Evolutionary conservation across 805 yeast species (phyloP), one percentile per base, ranked within the genome.

Genomic region (Pichia occidentalis): DNA sequence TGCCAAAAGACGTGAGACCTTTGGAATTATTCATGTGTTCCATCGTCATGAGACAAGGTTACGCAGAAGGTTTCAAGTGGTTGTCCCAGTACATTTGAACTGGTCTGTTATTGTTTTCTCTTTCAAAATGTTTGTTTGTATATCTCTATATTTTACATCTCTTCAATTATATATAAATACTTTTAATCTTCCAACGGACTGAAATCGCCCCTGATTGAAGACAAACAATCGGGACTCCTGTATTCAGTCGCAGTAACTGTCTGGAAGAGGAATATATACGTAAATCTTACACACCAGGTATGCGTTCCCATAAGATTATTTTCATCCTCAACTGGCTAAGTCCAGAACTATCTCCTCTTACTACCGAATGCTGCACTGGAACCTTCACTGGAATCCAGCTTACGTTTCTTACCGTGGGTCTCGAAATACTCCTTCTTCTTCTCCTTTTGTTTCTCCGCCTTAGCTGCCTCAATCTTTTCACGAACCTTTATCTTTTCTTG

Each of bases 61-160:
- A 92, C 64, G 95, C 95, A 44, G 97, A 92, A 54, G 98, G 95
- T 47, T 87, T 92, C 76, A 84, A 86, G 74, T 92, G 97, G 97
- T 77, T 92, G 58, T 86, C 96, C 45, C 95, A 92, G 68, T 90
- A 84, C 66, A 90, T 90, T 54, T 90, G 73, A 59, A 20, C 18
- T 11, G 16, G 16, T n/a, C 17, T 7, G 16, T 4, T 29, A 17
- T 28, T 11, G 4, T 29, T 29, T n/a, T 6, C 5, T 20, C n/a
- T 19, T 21, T 7, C 14, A 10, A 23, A 14, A 13, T 13, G 28
- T 24, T 16, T 22, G 43, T 19, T 13, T 25, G 11, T 32, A 24
- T 23, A 26, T 26, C 10, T 10, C 26, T 27, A 13, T 20, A 17
- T 29, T 35, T 11, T 31, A 37, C 18, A 11, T 34, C 35, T 37